phyloP scores from a whole-genome alignment of 2,329 filamentous ascomycete species.

The Pyrenophora teres region DNA sequence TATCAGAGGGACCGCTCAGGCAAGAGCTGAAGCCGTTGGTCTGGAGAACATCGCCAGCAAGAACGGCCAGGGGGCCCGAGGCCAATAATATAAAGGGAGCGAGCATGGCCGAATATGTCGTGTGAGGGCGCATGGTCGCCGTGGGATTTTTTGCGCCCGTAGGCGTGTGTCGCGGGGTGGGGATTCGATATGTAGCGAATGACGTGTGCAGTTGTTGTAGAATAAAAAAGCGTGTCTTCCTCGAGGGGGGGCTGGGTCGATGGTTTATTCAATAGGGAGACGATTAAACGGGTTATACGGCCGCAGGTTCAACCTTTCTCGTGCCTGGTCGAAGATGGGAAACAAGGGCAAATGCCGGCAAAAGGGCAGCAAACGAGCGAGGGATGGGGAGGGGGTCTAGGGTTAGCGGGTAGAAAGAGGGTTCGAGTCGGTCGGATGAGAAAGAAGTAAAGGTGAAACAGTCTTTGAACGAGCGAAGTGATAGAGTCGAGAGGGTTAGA shows the following conservation, averaged over 20 bases:
- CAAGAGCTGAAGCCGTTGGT: conserved; percentile 83
- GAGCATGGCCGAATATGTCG: conserved; percentile 45
- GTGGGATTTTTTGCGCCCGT: conserved; percentile 32
- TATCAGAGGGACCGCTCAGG: conserved; percentile 57
- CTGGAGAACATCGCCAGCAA: conserved; percentile 73
- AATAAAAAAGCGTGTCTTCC: background rate
- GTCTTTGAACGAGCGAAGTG: conserved; percentile 34
- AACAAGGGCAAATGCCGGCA: conserved; percentile 14
- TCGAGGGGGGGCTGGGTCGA: background rate
- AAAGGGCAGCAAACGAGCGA: background rate
- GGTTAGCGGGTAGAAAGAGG: background rate
- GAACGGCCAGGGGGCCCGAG: conserved; percentile 53
- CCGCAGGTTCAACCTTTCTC: conserved; percentile 46
- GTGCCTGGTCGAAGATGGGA: conserved; percentile 28
- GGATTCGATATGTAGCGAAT: conserved; percentile 18
- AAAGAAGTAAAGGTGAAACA: conserved; percentile 41
- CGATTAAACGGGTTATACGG: conserved; percentile 36
- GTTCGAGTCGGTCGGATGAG: conserved; percentile 2
- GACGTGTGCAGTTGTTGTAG: conserved; percentile 7
- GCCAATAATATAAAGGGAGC: conserved; percentile 46
- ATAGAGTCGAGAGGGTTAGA: conserved; percentile 21
- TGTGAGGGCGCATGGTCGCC: conserved; percentile 41
- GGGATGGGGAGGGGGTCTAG: background rate
- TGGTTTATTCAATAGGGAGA: conserved; percentile 12
- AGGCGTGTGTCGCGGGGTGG: conserved; percentile 28